Conservation (phyloP, 805 yeast genomes). For the Grigorovia yakushimaensis region DNA sequence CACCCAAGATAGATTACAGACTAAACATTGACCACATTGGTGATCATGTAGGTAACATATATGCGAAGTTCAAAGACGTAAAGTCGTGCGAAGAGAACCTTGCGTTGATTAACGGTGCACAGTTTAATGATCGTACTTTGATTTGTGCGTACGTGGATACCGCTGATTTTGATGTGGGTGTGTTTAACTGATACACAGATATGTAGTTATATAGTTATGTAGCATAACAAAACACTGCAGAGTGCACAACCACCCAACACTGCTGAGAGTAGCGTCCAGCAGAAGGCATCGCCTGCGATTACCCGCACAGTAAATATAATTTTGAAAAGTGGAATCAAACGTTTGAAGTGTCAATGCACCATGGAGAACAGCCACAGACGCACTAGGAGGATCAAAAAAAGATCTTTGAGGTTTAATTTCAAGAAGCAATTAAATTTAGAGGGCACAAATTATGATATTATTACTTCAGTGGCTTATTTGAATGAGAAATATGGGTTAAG, state of each 20-base stretch:
- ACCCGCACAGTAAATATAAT: background rate
- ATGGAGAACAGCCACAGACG: background rate
- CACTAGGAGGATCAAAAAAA: conserved; percentile 5
- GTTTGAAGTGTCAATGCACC: background rate
- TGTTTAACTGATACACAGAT: background rate
- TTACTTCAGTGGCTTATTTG: conserved; percentile 25
- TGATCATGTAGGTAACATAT: conserved; percentile 64
- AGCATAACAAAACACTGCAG: background rate
- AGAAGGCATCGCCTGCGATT: background rate
- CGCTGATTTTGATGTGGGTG: conserved; percentile 41
- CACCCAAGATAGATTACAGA: conserved; percentile 37
- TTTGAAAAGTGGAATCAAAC: background rate
- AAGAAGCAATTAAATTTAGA: conserved; percentile 17
- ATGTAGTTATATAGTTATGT: too few species aligned
- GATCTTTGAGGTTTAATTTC: conserved; percentile 11
- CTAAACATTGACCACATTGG: conserved; percentile 36
- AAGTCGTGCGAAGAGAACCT: conserved; percentile 48
- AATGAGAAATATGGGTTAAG: conserved; percentile 26
- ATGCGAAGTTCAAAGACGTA: conserved; percentile 48
- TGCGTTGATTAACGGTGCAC: conserved; percentile 49
- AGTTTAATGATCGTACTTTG: conserved; percentile 59
- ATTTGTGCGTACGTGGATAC: conserved; percentile 55
- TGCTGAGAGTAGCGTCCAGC: background rate
- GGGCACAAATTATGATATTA: conserved; percentile 22
- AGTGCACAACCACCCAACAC: too few species aligned